These are phyloP conservation scores for Annulohypoxylon truncatum DNA, from an alignment of 2,329 filamentous ascomycete genomes.

Conservation along the genomic window DNA sequence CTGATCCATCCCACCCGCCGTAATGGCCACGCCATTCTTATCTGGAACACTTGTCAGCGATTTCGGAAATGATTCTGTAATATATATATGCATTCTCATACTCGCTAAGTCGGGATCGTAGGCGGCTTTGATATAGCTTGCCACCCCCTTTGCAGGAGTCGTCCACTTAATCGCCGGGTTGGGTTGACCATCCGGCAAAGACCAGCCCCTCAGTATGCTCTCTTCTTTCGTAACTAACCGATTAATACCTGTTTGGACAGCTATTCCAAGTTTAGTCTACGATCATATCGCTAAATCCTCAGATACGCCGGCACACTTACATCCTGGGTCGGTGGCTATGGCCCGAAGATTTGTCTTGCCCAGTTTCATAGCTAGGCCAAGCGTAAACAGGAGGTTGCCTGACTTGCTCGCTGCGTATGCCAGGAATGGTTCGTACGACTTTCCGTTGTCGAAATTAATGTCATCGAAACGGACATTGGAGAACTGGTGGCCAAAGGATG, in stretches of 20 bases:
- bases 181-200: background rate
- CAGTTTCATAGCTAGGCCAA: constrained; percentile 35
- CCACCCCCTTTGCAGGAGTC: background rate
- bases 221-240: background rate
- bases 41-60: background rate
- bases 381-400: constrained; percentile 48
- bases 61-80: background rate
- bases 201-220: background rate
- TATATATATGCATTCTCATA: too few relatives aligned
- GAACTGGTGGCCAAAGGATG: constrained; percentile 58
- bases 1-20: background rate
- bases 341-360: background rate
- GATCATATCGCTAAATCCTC: background rate
- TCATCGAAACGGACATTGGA: constrained; percentile 57
- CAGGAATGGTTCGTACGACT: constrained; percentile 47
- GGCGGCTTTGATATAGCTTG: background rate
- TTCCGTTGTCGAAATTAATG: constrained; percentile 54
- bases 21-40: background rate
- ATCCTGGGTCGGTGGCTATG: background rate
- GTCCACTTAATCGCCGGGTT: background rate
- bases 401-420: constrained; percentile 55
- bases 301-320: background rate
- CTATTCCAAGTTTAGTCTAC: background rate
- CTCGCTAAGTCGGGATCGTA: background rate
- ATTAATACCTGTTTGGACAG: background rate